Evolutionary conservation across 2,329 filamentous ascomycete genomes (phyloP).

Genomic region (Calycina herbarum): DNA sequence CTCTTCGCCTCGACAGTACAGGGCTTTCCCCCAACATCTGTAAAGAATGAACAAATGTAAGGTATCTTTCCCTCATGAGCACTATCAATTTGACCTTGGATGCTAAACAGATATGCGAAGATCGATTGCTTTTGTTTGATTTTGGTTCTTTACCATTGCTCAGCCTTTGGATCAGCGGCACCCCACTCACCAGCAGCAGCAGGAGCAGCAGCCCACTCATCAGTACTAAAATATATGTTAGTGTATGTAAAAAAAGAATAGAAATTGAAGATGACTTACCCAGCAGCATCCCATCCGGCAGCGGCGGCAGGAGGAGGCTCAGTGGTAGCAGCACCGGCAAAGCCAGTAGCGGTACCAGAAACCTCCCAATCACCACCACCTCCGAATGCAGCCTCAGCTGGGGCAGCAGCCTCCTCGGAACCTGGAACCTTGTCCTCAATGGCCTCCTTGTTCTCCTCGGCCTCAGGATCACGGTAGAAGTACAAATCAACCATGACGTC

Average conservation of each 20-base stretch:
- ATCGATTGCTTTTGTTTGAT: constrained; percentile 26
- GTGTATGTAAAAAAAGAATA: background rate
- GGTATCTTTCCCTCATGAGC: constrained; percentile 99
- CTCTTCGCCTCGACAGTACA: constrained; percentile 75
- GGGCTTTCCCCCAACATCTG: constrained; percentile 83
- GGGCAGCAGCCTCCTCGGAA: constrained; percentile 64
- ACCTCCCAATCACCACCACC: constrained; percentile 73
- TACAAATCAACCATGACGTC: constrained; percentile 99
- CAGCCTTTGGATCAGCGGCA: constrained; percentile 49
- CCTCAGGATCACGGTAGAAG: constrained; percentile 99
- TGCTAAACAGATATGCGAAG: constrained; percentile 27
- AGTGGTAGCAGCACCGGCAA: constrained; percentile 48
- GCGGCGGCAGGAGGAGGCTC: constrained; percentile 63
- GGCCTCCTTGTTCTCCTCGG: constrained; percentile 97
- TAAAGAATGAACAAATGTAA: constrained; percentile 47
- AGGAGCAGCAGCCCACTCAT: constrained; percentile 51
- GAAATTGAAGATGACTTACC: constrained; percentile 31
- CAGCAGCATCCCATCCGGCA: constrained; percentile 62
- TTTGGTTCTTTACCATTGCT: constrained; percentile 37
- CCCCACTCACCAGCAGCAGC: constrained; percentile 50
- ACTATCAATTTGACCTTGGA: constrained; percentile 61
- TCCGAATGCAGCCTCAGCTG: constrained; percentile 75
- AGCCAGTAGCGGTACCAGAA: constrained; percentile 62
- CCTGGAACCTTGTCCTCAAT: constrained; percentile 89
- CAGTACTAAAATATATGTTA: constrained; percentile 18